Base-by-base conservation (phyloP, 1,284 basidiomycete species). In the Marasmius tenuissimus region DNA sequence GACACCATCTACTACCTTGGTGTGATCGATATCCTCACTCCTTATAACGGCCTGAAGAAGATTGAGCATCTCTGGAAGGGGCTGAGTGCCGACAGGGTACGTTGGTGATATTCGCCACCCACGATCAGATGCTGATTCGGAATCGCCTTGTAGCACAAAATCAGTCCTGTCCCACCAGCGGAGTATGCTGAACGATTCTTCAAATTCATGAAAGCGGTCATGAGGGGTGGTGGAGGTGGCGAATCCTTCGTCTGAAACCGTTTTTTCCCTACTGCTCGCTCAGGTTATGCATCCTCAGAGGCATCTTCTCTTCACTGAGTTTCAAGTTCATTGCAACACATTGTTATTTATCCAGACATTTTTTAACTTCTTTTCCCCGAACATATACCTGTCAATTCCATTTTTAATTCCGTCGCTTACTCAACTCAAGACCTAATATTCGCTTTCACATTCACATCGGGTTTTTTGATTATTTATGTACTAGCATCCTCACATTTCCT, bases 41-140 rank as follows among this genome's bases (percentile, higher is more conserved):
- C 95, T 6, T 99, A 95, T 75, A 88, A 82, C 38, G 69, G 76
- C 16, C 71, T 85, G 65, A 99, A 99, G 83, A 88, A 88, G 71
- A 67, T 92, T 42, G 97, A 99, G 76, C 90, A 94, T 73, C 81
- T 93, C 63, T 98, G 94, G 93, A 98, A 98, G 77, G 92, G 94
- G 14, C 75, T 98, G 68, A 86, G 84, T 27, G 89, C 92, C 54
- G 94, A 97, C 80, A 78, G 90, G 66, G 94, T 96, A 67, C 74
- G 93, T 86, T 0, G 54, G 61, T 51, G 49, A 45, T 12, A 52
- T 63, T 57, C 39, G 39, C 59, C 65, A 45, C 22, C 34, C 65
- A 34, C 20, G 55, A 61, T 16, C 39, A 63, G 47, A 62, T 45
- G 16, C n/a, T 38, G 34, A 27, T 40, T 42, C 4, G 50, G 50